These are phyloP conservation scores for Rubia tinctorum DNA, from an alignment of 305 asterid species.

Conservation along the genomic window DNA sequence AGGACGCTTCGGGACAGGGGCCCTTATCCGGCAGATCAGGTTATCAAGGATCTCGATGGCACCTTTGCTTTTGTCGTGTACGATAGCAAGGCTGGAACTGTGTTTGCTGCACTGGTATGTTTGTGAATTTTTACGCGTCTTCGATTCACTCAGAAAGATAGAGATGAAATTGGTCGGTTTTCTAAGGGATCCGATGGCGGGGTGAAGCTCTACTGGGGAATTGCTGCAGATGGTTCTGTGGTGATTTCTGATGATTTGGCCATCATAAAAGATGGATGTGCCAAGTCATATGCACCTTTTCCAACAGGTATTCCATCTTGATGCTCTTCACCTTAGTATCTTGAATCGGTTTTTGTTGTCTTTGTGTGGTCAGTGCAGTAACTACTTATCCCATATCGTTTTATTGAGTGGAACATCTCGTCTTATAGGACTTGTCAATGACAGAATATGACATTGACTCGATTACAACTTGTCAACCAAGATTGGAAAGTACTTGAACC, in stretches of 20 bases:
- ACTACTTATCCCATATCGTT: too few relatives aligned
- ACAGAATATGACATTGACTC: too few relatives aligned
- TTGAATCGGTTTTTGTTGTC: background rate
- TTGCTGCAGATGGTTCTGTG: constrained; percentile 85
- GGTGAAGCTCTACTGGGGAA: constrained; percentile 80
- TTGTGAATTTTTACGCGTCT: background rate
- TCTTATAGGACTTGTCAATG: too few relatives aligned
- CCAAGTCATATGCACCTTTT: constrained; percentile 83
- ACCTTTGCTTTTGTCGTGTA: constrained; percentile 76
- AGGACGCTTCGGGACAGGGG: constrained; percentile 78
- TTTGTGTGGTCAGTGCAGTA: too few relatives aligned
- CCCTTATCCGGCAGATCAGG: constrained; percentile 87
- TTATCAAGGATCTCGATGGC: constrained; percentile 79
- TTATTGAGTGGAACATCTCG: too few relatives aligned
- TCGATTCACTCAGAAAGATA: background rate
- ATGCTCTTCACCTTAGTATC: background rate
- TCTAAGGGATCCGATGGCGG: constrained; percentile 76
- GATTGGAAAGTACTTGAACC: too few relatives aligned
- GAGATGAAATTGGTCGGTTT: background rate
- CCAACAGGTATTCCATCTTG: constrained; percentile 49
- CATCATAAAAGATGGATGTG: constrained; percentile 71
- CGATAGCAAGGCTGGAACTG: constrained; percentile 61
- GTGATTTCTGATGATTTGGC: constrained; percentile 74
- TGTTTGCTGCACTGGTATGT: constrained; percentile 71
- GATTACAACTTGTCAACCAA: too few relatives aligned